A percentile compares a stretch with the other conserved stretches of the same genome.
Conservation (phyloP, 2,329 filamentous ascomycete genomes). For the Xylaria sp. region DNA sequence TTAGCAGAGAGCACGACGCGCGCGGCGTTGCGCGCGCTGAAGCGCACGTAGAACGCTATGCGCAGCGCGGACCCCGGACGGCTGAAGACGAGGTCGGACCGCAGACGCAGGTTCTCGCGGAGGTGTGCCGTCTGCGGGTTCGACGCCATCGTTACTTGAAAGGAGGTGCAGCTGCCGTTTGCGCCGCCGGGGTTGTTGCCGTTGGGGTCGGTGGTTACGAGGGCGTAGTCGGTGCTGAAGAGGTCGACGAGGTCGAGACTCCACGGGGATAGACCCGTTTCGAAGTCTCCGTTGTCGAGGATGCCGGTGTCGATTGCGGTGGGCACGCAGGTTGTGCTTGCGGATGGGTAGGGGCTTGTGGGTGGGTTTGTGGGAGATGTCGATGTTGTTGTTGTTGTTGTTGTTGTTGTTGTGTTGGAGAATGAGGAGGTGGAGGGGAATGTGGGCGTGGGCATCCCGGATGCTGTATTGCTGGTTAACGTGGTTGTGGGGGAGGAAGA, state of each 20-base stretch:
- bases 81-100: constrained; percentile 38
- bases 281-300: constrained; percentile 47
- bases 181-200: constrained; percentile 29
- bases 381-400: constrained; percentile 9
- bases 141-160: constrained; percentile 41
- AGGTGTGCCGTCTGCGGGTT: constrained; percentile 43
- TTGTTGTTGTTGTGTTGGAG: constrained; percentile 11
- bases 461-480: neutral
- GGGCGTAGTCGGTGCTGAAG: constrained; percentile 43
- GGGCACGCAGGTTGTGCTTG: constrained; percentile 16
- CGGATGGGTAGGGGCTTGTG: neutral
- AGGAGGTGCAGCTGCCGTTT: constrained; percentile 42
- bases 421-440: constrained; percentile 3
- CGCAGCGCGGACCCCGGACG: constrained; percentile 30
- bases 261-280: constrained; percentile 45
- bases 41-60: constrained; percentile 42
- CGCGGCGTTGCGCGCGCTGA: constrained; percentile 49
- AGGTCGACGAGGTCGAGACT: constrained; percentile 45
- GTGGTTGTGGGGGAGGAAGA: neutral
- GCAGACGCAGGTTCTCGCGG: constrained; percentile 42
- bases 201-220: constrained; percentile 11
- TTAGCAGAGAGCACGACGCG: constrained; percentile 52
- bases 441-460: neutral
- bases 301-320: constrained; percentile 30
- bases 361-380: neutral